Conservation (phyloP, 345 rosid genomes). For the Turnera subulata region DNA sequence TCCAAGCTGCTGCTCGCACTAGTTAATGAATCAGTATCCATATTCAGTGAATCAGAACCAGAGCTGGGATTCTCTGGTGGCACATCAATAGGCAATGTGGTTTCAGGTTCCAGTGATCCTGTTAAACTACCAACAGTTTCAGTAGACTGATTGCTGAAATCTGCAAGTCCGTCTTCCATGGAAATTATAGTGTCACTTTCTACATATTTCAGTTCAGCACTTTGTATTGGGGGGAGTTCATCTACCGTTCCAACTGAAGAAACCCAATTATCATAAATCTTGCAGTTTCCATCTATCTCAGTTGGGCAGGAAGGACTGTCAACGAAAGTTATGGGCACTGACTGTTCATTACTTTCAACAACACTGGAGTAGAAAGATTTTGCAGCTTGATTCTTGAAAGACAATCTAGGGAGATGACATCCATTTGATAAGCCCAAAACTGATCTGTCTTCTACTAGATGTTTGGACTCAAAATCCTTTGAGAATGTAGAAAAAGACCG, state of each 20-base stretch:
- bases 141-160: conserved; percentile 31
- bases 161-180: conserved; percentile 32
- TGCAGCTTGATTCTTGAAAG: conserved; percentile 45
- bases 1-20: conserved; percentile 42
- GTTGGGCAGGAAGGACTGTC: conserved; percentile 24
- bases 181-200: conserved; percentile 35
- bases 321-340: conserved; percentile 17
- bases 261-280: conserved; percentile 34
- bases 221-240: conserved; percentile 19
- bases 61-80: conserved; percentile 35
- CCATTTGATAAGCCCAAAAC: conserved; percentile 37
- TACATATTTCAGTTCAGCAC: conserved; percentile 39
- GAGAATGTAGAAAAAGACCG: conserved; percentile 32
- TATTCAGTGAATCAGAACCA: conserved; percentile 28
- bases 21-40: conserved; percentile 35
- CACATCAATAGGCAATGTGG: conserved; percentile 26
- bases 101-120: conserved; percentile 39
- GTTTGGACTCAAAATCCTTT: conserved; percentile 45
- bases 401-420: conserved; percentile 27
- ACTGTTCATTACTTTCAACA: conserved; percentile 29
- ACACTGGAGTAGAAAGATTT: conserved; percentile 38
- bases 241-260: conserved; percentile 25
- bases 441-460: conserved; percentile 35
- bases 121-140: conserved; percentile 31
- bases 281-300: conserved; percentile 34